phyloP scores from a whole-genome alignment of 2,329 filamentous ascomycete species.

The Davidsoniella neocaledoniae region DNA sequence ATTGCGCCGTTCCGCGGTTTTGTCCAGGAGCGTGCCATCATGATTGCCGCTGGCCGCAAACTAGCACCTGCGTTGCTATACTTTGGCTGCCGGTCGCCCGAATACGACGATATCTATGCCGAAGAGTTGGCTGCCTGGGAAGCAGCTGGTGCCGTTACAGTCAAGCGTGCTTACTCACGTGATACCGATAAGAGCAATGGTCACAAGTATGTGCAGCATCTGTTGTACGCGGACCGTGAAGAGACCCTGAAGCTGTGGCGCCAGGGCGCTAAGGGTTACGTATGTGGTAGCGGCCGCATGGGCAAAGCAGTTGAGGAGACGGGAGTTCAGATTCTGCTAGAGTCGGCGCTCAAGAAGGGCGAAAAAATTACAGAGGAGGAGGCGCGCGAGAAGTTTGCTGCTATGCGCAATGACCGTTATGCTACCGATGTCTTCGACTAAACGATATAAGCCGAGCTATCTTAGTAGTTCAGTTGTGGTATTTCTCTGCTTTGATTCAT shows the following conservation, averaged over 20 bases:
- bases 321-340: slow-evolving; percentile 21
- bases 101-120: slow-evolving; percentile 41
- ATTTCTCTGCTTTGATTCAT: background rate
- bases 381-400: slow-evolving; percentile 31
- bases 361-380: slow-evolving; percentile 23
- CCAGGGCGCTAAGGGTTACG: slow-evolving; percentile 37
- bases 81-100: slow-evolving; percentile 41
- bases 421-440: slow-evolving; percentile 45
- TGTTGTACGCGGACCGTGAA: slow-evolving; percentile 22
- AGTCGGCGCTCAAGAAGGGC: slow-evolving; percentile 18
- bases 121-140: slow-evolving; percentile 44
- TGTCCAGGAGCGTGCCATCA: slow-evolving; percentile 40
- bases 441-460: background rate
- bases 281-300: slow-evolving; percentile 43
- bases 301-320: slow-evolving; percentile 30
- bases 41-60: slow-evolving; percentile 30
- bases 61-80: slow-evolving; percentile 48
- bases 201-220: slow-evolving; percentile 31
- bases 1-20: slow-evolving; percentile 48
- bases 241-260: slow-evolving; percentile 25
- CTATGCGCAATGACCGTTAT: slow-evolving; percentile 36
- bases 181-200: slow-evolving; percentile 27
- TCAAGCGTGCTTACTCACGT: slow-evolving; percentile 39
- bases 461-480: background rate
- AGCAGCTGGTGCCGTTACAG: slow-evolving; percentile 38